phyloP scores from a whole-genome alignment of 176 grass and related monocot genomes.

The Eragrostis curvula region DNA sequence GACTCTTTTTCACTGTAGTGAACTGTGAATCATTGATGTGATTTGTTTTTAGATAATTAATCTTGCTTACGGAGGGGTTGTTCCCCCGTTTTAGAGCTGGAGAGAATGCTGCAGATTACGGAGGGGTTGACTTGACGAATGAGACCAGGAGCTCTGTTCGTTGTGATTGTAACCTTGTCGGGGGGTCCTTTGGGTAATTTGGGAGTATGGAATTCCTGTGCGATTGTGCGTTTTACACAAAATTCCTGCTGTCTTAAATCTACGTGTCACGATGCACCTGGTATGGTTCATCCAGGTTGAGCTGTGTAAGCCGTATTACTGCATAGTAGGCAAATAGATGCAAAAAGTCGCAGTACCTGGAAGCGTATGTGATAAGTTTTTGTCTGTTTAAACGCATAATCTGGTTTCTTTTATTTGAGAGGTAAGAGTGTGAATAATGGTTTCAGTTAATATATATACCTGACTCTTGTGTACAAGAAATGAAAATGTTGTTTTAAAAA shows the following conservation, averaged over 20 bases:
- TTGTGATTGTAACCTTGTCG: not conserved
- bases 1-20: not conserved
- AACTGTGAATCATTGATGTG: not conserved
- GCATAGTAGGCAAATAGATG: not conserved
- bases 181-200: not conserved
- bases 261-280: not conserved
- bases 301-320: no score
- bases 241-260: not conserved
- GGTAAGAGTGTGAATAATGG: not conserved
- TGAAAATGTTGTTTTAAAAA: not conserved
- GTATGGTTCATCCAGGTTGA: conserved; percentile 3
- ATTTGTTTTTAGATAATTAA: no score
- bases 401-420: not conserved
- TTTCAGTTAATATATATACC: conserved; percentile 5
- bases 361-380: not conserved
- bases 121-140: conserved; percentile 17
- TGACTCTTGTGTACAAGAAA: not conserved
- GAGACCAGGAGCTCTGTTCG: not conserved
- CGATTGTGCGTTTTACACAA: not conserved
- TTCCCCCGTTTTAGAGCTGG: conserved; percentile 10
- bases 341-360: not conserved
- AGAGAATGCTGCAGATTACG: conserved; percentile 25
- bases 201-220: not conserved
- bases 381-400: not conserved
- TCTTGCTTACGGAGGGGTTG: not conserved